phyloP scores from a whole-genome alignment of 371 early-diverging fungal species.

The Furculomyces boomerangus region DNA sequence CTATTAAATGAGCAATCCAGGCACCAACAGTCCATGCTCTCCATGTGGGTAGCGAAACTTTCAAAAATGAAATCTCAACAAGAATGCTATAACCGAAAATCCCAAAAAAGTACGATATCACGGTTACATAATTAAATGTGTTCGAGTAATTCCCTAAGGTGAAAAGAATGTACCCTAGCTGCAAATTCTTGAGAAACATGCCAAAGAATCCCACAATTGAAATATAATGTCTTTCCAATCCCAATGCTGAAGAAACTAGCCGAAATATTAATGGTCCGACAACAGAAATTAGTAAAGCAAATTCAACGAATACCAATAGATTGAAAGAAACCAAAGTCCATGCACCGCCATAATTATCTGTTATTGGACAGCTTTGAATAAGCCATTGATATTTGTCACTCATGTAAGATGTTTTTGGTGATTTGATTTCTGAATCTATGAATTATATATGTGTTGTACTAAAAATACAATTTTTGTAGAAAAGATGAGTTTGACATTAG shows the following conservation, averaged over 20 bases:
- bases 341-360: background rate
- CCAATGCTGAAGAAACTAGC: conserved; percentile 30
- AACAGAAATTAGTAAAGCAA: conserved; percentile 9
- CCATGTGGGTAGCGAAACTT: conserved; percentile 47
- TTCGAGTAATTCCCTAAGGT: conserved; percentile 64
- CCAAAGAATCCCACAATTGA: conserved; percentile 42
- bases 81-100: conserved; percentile 42
- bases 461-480: too few relatives aligned
- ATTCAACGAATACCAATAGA: conserved; percentile 10
- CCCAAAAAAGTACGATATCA: conserved; percentile 52
- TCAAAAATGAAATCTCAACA: conserved; percentile 50
- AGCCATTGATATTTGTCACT: background rate
- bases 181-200: conserved; percentile 33
- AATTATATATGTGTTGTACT: too few relatives aligned
- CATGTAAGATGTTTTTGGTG: too few relatives aligned
- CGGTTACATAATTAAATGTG: conserved; percentile 50
- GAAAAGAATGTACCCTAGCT: conserved; percentile 49
- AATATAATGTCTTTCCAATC: conserved; percentile 45
- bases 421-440: too few relatives aligned
- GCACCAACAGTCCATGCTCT: conserved; percentile 47
- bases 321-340: conserved; percentile 18
- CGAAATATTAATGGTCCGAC: conserved; percentile 28
- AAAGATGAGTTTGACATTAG: too few relatives aligned
- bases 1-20: conserved; percentile 42
- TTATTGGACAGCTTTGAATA: background rate